Conservation (phyloP, 208 protist genomes). For the Trypanosomatidae sp. region DNA sequence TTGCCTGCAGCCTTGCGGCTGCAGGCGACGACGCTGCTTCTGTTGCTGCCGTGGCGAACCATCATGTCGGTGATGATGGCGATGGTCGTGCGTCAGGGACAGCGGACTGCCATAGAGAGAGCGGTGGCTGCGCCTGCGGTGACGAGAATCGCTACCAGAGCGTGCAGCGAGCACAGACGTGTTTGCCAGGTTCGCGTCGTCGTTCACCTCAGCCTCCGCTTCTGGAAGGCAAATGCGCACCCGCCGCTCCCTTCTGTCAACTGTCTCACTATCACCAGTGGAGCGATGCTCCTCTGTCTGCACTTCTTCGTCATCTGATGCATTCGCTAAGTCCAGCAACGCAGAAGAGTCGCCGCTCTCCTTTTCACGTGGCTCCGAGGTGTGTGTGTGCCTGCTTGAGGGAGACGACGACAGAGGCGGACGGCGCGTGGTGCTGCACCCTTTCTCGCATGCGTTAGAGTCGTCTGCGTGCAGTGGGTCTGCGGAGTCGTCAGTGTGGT, state of each 20-base stretch:
- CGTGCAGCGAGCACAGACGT: not conserved
- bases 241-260: conserved; percentile 6
- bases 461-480: not conserved
- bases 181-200: not conserved
- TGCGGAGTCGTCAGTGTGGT: not conserved
- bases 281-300: not conserved
- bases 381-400: not conserved
- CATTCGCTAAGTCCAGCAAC: not conserved
- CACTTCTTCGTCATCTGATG: not conserved
- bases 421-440: not conserved
- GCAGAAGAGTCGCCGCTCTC: not conserved
- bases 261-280: not conserved
- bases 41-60: conserved; percentile 1
- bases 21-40: conserved; percentile 3
- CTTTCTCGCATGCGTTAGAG: not conserved
- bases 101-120: conserved; percentile 2
- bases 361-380: not conserved
- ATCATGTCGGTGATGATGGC: conserved; percentile 16
- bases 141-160: conserved; percentile 3
- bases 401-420: not conserved
- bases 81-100: not conserved
- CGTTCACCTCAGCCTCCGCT: not conserved
- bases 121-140: not conserved
- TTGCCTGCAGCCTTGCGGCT: conserved; percentile 13
- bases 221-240: conserved; percentile 24